These are phyloP conservation scores for Diplosphaera chodatii DNA, from an alignment of 139 green algal genomes.

Conservation along the genomic window DNA sequence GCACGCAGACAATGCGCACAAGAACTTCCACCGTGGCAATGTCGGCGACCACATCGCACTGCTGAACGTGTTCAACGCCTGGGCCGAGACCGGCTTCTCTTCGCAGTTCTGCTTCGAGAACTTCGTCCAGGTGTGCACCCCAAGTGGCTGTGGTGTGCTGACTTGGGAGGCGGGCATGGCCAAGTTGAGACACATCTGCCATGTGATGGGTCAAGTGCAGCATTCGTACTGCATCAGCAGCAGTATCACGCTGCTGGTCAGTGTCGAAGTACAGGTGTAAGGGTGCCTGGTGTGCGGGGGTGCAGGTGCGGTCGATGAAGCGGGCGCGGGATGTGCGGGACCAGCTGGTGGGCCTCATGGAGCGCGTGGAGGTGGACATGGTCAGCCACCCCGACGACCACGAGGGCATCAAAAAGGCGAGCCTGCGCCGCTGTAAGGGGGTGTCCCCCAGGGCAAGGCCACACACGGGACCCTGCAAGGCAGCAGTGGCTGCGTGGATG, in stretches of 20 bases:
- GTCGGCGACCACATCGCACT: constrained; percentile 94
- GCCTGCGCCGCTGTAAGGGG: too few relatives aligned
- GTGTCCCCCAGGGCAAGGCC: too few relatives aligned
- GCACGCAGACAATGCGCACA: constrained; percentile 88
- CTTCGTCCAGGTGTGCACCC: constrained; percentile 85
- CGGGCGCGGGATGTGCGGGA: constrained; percentile 91
- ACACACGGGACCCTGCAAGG: too few relatives aligned
- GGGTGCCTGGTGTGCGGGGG: too few relatives aligned
- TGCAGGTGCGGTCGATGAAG: constrained; percentile 93
- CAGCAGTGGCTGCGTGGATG: too few relatives aligned
- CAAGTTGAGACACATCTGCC: too few relatives aligned
- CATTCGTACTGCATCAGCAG: too few relatives aligned
- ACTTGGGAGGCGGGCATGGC: too few relatives aligned
- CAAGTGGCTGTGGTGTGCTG: too few relatives aligned
- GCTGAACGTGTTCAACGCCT: constrained; percentile 77
- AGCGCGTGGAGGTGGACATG: constrained; percentile 93
- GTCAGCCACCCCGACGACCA: constrained; percentile 60
- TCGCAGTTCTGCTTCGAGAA: constrained; percentile 96
- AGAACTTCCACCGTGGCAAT: constrained; percentile 80
- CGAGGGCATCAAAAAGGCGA: constrained; percentile 58
- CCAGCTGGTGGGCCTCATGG: constrained; percentile 92
- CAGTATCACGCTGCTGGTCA: too few relatives aligned
- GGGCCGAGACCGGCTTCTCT: constrained; percentile 85
- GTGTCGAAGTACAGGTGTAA: too few relatives aligned
- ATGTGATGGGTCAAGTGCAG: too few relatives aligned